These are phyloP conservation scores for Fragaria iinumae DNA, from an alignment of 306 rosid species.

Conservation along the genomic window DNA sequence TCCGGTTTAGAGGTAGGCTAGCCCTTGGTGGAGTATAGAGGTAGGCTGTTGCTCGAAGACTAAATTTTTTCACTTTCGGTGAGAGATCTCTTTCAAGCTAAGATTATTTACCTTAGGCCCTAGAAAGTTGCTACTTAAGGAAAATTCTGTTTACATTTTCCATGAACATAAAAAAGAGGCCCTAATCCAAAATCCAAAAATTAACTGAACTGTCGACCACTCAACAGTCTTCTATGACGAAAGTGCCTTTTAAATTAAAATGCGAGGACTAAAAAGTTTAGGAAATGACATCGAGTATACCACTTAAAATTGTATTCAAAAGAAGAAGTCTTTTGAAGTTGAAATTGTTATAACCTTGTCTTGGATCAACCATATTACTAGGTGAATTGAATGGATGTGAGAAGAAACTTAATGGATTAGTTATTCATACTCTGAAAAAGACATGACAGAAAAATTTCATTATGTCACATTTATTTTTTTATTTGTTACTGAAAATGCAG, in stretches of 20 bases:
- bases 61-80: not conserved
- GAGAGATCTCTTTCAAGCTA: not conserved
- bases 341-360: not conserved
- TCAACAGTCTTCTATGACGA: not conserved
- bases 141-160: not conserved
- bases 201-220: not conserved
- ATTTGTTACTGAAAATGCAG: not conserved
- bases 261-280: not conserved
- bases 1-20: not conserved
- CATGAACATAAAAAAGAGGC: not conserved
- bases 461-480: not conserved
- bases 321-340: too few species aligned
- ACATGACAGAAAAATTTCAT: not conserved
- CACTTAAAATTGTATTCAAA: not conserved
- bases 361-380: not conserved
- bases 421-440: not conserved
- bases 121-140: not conserved
- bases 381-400: not conserved
- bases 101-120: not conserved
- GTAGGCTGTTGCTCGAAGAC: not conserved
- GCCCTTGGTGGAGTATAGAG: not conserved
- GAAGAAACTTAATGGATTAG: not conserved
- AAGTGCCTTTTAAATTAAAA: not conserved
- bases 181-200: not conserved
- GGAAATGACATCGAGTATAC: not conserved